Evolutionary conservation across 345 rosid genomes (phyloP).

Genomic region (Mallotus nudiflorus): DNA sequence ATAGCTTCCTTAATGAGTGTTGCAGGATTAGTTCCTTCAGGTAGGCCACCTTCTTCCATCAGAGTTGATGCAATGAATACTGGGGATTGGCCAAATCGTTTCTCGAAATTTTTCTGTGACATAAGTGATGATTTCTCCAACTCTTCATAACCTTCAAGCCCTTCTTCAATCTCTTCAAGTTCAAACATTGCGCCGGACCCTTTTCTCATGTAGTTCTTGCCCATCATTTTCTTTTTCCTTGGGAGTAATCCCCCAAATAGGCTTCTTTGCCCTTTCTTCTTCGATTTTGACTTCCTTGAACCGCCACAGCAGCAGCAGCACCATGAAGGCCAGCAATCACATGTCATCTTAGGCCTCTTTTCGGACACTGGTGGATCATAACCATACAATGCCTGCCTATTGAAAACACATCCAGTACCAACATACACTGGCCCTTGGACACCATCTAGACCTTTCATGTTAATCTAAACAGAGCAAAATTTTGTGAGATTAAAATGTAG

Average conservation of each 20-base stretch:
- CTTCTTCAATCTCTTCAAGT: slow-evolving; percentile 97
- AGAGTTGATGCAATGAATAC: slow-evolving; percentile 88
- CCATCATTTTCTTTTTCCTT: slow-evolving; percentile 70
- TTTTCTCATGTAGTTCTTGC: slow-evolving; percentile 66
- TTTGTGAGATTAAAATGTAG: neutral
- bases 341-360: slow-evolving; percentile 92
- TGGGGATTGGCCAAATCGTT: slow-evolving; percentile 90
- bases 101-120: slow-evolving; percentile 95
- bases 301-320: slow-evolving; percentile 91
- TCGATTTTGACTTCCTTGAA: slow-evolving; percentile 70
- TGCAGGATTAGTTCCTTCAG: slow-evolving; percentile 77
- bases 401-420: slow-evolving; percentile 96
- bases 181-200: slow-evolving; percentile 56
- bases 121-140: slow-evolving; percentile 86
- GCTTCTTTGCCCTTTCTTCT: slow-evolving; percentile 63
- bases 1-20: slow-evolving; percentile 89
- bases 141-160: slow-evolving; percentile 94
- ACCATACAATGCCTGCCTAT: slow-evolving; percentile 89
- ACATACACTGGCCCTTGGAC: slow-evolving; percentile 96
- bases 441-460: slow-evolving; percentile 92
- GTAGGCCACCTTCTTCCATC: slow-evolving; percentile 93
- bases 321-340: slow-evolving; percentile 98
- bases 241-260: slow-evolving; percentile 53
- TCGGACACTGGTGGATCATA: slow-evolving; percentile 90
- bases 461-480: slow-evolving; percentile 47